Evolutionary conservation across 2,329 filamentous ascomycete species (phyloP).

Genomic region (Purpureocillium takamizusanense): DNA sequence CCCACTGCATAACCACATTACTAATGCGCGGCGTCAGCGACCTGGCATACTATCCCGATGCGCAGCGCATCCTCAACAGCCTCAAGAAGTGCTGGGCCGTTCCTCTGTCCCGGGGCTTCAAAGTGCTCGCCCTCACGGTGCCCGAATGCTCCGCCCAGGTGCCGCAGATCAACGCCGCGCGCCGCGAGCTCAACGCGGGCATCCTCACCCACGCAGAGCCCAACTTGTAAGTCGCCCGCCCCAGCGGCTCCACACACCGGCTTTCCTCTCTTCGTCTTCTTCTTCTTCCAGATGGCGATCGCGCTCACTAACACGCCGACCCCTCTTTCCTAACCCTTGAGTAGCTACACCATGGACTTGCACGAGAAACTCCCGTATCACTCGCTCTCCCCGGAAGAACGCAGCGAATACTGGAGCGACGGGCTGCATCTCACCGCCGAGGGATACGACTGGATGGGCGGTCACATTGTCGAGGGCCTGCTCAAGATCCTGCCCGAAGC

Average conservation of each 20-base stretch:
- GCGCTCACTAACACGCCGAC: neutral
- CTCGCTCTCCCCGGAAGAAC: constrained; percentile 34
- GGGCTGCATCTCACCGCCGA: constrained; percentile 46
- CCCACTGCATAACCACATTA: constrained; percentile 23
- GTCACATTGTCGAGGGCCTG: constrained; percentile 43
- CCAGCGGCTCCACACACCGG: neutral
- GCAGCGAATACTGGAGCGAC: constrained; percentile 49
- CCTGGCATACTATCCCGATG: too few relatives aligned
- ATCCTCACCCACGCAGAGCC: constrained; percentile 40
- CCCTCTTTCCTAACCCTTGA: neutral
- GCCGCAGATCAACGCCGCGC: constrained; percentile 19
- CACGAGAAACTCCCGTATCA: constrained; percentile 44
- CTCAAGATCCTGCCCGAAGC: constrained; percentile 29
- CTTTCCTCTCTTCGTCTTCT: constrained; percentile 1
- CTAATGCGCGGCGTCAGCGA: too few relatives aligned
- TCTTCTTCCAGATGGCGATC: too few relatives aligned
- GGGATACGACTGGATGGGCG: constrained; percentile 56
- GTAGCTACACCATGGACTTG: constrained; percentile 50
- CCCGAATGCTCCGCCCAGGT: constrained; percentile 36
- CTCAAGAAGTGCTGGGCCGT: constrained; percentile 42
- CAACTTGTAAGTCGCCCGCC: constrained; percentile 38
- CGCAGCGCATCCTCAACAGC: constrained; percentile 38
- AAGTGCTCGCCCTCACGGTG: constrained; percentile 55
- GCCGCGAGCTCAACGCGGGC: constrained; percentile 39
- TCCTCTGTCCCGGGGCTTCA: constrained; percentile 37